phyloP scores from a whole-genome alignment of 768 basidiomycete species.

The Saitozyma sp. region DNA sequence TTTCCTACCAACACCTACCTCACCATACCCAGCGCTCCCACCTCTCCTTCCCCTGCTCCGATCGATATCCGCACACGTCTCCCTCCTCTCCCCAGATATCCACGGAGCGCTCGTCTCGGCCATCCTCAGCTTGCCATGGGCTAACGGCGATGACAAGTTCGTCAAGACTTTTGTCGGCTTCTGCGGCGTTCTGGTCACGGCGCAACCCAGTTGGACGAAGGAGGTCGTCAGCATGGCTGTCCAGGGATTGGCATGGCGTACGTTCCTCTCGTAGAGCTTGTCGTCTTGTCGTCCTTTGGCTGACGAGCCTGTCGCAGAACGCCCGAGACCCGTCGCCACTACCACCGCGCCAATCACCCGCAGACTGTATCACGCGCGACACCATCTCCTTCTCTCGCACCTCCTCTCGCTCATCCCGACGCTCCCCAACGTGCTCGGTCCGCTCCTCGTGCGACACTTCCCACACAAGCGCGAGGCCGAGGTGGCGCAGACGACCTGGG shows the following conservation, averaged over 20 bases:
- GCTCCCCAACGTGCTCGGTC: constrained; percentile 78
- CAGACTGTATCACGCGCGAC: constrained; percentile 76
- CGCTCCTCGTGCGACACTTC: constrained; percentile 78
- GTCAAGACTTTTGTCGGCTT: constrained; percentile 87
- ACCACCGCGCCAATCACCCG: constrained; percentile 64
- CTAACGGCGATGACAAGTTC: constrained; percentile 72
- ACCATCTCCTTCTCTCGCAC: constrained; percentile 81
- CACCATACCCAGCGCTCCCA: constrained; percentile 54
- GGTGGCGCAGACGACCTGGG: constrained; percentile 78
- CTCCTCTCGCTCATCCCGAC: constrained; percentile 90
- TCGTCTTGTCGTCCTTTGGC: constrained; percentile 26
- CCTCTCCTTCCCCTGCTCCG: constrained; percentile 61
- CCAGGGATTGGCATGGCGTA: constrained; percentile 85
- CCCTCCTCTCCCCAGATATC: constrained; percentile 70
- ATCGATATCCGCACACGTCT: constrained; percentile 88
- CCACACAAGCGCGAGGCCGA: constrained; percentile 90
- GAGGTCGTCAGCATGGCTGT: constrained; percentile 78
- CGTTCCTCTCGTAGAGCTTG: constrained; percentile 6
- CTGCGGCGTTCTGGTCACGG: constrained; percentile 85
- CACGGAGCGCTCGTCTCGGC: constrained; percentile 82
- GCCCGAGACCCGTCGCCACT: constrained; percentile 5
- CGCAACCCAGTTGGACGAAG: constrained; percentile 85
- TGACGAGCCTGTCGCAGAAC: constrained; percentile 2
- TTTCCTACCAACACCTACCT: constrained; percentile 59
- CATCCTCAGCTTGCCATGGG: constrained; percentile 85